Conservation (phyloP, 345 rosid genomes). For the Punica granatum region DNA sequence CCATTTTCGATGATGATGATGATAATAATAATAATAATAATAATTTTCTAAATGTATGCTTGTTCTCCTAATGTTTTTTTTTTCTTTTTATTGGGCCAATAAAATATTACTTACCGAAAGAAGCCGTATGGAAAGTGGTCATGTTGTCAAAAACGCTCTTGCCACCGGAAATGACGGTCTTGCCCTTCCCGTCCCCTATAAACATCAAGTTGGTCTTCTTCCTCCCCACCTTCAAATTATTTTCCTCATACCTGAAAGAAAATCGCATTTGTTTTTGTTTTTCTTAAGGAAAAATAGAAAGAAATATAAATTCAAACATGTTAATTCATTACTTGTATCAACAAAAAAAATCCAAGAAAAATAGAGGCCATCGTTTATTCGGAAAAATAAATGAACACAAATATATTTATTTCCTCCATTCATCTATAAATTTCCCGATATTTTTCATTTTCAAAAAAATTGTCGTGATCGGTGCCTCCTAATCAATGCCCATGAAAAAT, state of each 20-base stretch:
- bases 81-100: no score
- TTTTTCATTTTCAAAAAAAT: no score
- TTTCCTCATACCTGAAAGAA: constrained; percentile 82
- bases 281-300: background rate
- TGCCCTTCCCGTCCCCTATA: constrained; percentile 87
- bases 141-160: constrained; percentile 51
- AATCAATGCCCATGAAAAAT: background rate
- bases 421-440: no score
- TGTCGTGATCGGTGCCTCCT: no score
- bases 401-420: no score
- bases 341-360: background rate
- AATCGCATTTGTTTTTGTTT: background rate
- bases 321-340: background rate
- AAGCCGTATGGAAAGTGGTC: constrained; percentile 91
- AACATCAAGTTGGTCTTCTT: constrained; percentile 87
- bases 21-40: no score
- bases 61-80: no score
- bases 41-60: no score
- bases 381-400: background rate
- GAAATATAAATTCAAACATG: background rate
- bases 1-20: no score
- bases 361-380: background rate
- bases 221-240: constrained; percentile 71
- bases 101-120: constrained; percentile 73
- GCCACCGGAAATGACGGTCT: constrained; percentile 60